These are phyloP conservation scores for Lepidium campestre DNA, from an alignment of 441 rosid species.

Conservation along the genomic window DNA sequence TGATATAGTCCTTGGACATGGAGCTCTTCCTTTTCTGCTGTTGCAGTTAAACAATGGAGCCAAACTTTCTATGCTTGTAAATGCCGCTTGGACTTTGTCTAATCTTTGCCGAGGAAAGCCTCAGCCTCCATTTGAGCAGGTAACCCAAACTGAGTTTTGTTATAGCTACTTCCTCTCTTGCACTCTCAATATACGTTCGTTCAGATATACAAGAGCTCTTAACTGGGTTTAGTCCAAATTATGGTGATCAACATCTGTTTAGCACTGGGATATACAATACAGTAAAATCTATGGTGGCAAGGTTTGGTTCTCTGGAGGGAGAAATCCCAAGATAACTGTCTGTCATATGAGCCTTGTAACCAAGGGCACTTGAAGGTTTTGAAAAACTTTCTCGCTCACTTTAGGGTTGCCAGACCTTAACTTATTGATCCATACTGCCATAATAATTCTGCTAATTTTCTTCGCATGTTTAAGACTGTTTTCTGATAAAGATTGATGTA, in stretches of 20 bases:
- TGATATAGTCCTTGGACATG: conserved; percentile 53
- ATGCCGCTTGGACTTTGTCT: conserved; percentile 57
- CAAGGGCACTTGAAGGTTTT: background rate
- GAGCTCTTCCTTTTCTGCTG: conserved; percentile 50
- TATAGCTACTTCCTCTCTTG: background rate
- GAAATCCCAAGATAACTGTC: background rate
- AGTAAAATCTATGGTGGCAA: background rate
- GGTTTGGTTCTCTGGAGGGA: background rate
- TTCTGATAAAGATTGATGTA: background rate
- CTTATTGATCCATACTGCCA: background rate
- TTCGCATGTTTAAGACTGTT: background rate
- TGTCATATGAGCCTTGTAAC: background rate
- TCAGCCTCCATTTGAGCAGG: conserved; percentile 56
- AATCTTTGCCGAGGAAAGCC: conserved; percentile 65
- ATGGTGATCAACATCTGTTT: background rate
- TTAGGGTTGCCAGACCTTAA: background rate
- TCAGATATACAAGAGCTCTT: background rate
- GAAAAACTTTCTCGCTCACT: background rate
- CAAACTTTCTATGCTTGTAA: conserved; percentile 51
- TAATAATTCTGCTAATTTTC: background rate
- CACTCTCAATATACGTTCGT: background rate
- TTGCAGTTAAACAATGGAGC: conserved; percentile 43
- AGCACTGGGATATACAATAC: background rate
- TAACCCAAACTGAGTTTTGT: conserved; percentile 5
- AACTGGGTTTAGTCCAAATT: background rate